Percentiles rank a stretch among this genome's conserved stretches.
phyloP scores from a whole-genome alignment of 192 early-diverging fungal species.

The Mortierella alpina region DNA sequence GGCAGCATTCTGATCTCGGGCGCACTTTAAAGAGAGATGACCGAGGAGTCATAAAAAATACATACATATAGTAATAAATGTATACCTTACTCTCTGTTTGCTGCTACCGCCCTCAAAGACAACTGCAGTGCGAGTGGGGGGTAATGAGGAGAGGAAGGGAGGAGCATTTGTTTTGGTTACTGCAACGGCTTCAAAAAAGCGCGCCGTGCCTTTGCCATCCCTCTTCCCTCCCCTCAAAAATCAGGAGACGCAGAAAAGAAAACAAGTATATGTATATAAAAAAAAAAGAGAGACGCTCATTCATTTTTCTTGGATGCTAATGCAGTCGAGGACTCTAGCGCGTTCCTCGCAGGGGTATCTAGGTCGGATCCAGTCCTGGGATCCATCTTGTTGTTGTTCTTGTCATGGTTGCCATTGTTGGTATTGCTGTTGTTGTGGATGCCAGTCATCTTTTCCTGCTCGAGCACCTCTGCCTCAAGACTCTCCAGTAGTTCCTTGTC shows the following conservation, averaged over 20 bases:
- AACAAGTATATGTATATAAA: background rate
- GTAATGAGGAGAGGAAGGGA: background rate
- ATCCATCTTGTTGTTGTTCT: slow-evolving; percentile 2
- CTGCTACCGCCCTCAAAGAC: too few species aligned
- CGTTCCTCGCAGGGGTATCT: slow-evolving; percentile 25
- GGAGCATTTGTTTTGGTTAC: background rate
- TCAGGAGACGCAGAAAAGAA: background rate
- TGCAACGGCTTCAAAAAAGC: background rate
- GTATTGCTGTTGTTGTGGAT: background rate
- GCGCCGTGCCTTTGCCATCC: background rate
- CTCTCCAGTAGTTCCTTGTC: slow-evolving; percentile 32
- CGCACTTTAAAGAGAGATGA: too few species aligned
- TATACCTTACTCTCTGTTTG: too few species aligned
- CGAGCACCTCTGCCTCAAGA: slow-evolving; percentile 28
- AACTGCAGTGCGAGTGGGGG: too few species aligned
- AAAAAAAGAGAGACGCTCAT: background rate
- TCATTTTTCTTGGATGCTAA: slow-evolving; percentile 42
- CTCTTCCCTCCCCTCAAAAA: background rate
- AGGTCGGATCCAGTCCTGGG: slow-evolving; percentile 1
- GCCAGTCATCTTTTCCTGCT: background rate
- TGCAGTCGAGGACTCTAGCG: background rate
- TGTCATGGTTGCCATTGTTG: background rate
- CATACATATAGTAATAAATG: too few species aligned
- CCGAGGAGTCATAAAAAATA: too few species aligned
- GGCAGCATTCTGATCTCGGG: too few species aligned